A percentile compares a stretch with the other conserved stretches of the same genome.
phyloP scores from a whole-genome alignment of 139 green algal species.

The Diplosphaera chodatii region DNA sequence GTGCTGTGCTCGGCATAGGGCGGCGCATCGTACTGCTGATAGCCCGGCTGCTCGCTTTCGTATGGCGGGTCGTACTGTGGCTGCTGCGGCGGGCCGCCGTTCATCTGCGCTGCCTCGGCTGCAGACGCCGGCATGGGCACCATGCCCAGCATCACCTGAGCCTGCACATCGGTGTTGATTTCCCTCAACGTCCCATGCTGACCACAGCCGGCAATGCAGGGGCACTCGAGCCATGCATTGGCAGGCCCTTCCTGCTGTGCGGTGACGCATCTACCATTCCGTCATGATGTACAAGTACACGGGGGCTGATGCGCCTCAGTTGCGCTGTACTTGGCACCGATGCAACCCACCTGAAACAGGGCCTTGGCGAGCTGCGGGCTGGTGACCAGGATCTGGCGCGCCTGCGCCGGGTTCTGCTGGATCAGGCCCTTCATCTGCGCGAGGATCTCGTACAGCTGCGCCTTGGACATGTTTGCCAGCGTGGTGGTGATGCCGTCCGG shows the following conservation, averaged over 20 bases:
- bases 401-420: constrained; percentile 28
- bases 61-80: constrained; percentile 2
- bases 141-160: constrained; percentile 84
- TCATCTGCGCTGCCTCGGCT: constrained; percentile 14
- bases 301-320: too few species aligned
- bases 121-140: constrained; percentile 22
- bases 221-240: too few species aligned
- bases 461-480: constrained; percentile 35
- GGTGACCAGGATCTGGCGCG: constrained; percentile 64
- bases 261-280: too few species aligned
- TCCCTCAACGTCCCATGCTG: too few species aligned
- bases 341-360: constrained; percentile 79
- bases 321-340: too few species aligned
- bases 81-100: background rate
- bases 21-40: constrained; percentile 2
- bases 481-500: constrained; percentile 17
- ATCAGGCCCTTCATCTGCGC: constrained; percentile 46
- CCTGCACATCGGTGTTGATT: too few species aligned
- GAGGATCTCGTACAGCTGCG: constrained; percentile 65
- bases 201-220: too few species aligned
- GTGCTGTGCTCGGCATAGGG: too few species aligned
- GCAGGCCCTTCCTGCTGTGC: too few species aligned
- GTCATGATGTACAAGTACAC: too few species aligned
- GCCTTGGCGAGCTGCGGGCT: constrained; percentile 85
- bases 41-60: background rate